phyloP scores from a whole-genome alignment of 805 yeast genomes.

The Wickerhamomyces chambardii region DNA sequence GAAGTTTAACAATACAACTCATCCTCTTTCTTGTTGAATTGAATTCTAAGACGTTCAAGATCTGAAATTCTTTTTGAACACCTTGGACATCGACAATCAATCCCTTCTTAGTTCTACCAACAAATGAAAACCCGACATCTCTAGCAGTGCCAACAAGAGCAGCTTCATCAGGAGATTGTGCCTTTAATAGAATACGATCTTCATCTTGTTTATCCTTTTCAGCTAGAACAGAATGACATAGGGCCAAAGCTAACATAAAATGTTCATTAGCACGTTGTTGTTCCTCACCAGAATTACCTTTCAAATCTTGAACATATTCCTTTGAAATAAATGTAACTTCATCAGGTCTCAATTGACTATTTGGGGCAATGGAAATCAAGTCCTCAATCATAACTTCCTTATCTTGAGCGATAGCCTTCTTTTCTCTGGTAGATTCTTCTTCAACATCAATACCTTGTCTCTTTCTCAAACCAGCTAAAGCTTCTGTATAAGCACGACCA shows the following conservation, averaged over 20 bases:
- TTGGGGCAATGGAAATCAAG: slow-evolving; percentile 27
- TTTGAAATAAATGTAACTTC: slow-evolving; percentile 65
- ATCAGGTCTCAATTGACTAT: slow-evolving; percentile 37
- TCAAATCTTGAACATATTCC: slow-evolving; percentile 54
- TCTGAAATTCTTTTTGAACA: slow-evolving; percentile 57
- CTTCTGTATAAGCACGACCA: slow-evolving; percentile 80
- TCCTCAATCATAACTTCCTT: slow-evolving; percentile 47
- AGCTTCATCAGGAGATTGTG: slow-evolving; percentile 85
- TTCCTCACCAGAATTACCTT: slow-evolving; percentile 36
- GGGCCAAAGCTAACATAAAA: slow-evolving; percentile 66
- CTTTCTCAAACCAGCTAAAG: slow-evolving; percentile 68
- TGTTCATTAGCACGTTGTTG: slow-evolving; percentile 60
- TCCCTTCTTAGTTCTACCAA: slow-evolving; percentile 61
- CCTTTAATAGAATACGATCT: slow-evolving; percentile 47
- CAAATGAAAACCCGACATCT: slow-evolving; percentile 63
- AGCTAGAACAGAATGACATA: slow-evolving; percentile 72
- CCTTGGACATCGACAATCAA: slow-evolving; percentile 64
- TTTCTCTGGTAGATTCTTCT: slow-evolving; percentile 44
- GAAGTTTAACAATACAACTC: slow-evolving; percentile 74
- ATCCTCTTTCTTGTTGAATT: slow-evolving; percentile 83
- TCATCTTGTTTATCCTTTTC: slow-evolving; percentile 59
- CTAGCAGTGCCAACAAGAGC: slow-evolving; percentile 79
- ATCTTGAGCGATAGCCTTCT: slow-evolving; percentile 46
- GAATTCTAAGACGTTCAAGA: slow-evolving; percentile 65
- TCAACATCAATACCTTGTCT: slow-evolving; percentile 73